Percentiles rank a stretch among this genome's conserved stretches.
These are phyloP conservation scores for Athelia sp. DNA, from an alignment of 1,284 basidiomycete genomes.

Conservation along the genomic window DNA sequence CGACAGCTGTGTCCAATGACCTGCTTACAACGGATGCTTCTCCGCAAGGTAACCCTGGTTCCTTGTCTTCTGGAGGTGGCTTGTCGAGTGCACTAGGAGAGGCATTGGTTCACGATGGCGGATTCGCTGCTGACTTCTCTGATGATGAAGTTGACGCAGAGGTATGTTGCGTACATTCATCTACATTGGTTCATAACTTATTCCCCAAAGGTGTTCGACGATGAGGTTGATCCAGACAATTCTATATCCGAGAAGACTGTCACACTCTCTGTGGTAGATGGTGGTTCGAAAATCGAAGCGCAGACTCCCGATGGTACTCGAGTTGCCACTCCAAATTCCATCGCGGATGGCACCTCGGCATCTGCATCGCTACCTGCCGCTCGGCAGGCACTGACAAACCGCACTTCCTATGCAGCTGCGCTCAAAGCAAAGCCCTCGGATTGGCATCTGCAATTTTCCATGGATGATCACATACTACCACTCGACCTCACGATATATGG, in stretches of 20 bases:
- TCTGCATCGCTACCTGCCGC: constrained; percentile 19
- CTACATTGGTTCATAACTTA: constrained; percentile 3
- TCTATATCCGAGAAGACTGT: constrained; percentile 76
- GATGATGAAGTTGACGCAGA: constrained; percentile 83
- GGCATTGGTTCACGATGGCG: constrained; percentile 55
- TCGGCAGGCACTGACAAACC: constrained; percentile 39
- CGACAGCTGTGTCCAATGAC: constrained; percentile 14
- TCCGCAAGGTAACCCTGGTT: constrained; percentile 10
- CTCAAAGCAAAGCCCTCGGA: constrained; percentile 89
- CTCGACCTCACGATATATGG: constrained; percentile 94
- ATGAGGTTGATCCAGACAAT: constrained; percentile 66
- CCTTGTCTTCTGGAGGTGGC: constrained; percentile 16
- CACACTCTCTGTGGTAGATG: constrained; percentile 77
- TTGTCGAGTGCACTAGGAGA: constrained; percentile 39
- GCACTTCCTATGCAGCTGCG: constrained; percentile 88
- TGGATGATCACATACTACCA: constrained; percentile 81
- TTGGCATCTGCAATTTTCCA: constrained; percentile 95
- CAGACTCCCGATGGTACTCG: constrained; percentile 96
- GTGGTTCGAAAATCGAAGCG: constrained; percentile 88
- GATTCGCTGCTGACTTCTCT: constrained; percentile 63
- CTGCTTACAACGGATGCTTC: constrained; percentile 2
- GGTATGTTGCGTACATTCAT: constrained; percentile 19
- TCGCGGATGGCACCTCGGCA: constrained; percentile 29
- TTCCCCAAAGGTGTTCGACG: constrained; percentile 55
- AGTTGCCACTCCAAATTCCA: constrained; percentile 78